These are phyloP conservation scores for Russula compacta DNA, from an alignment of 768 basidiomycete species.

Conservation along the genomic window DNA sequence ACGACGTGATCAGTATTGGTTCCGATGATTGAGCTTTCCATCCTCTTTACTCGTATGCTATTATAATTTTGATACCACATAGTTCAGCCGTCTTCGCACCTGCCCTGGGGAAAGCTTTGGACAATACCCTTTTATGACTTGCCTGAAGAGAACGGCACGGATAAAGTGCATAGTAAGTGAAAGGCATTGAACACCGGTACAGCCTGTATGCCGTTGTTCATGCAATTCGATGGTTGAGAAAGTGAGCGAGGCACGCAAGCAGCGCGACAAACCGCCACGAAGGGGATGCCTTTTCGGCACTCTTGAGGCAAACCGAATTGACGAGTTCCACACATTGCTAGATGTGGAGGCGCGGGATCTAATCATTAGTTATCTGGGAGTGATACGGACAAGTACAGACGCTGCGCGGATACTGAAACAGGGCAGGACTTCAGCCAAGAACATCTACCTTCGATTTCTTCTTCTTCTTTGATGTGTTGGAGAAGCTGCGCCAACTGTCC, in stretches of 20 bases:
- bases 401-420: neutral
- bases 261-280: neutral
- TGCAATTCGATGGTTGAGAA: neutral
- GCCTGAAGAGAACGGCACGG: neutral
- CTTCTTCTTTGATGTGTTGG: conserved; percentile 66
- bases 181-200: neutral
- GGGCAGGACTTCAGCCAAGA: conserved; percentile 40
- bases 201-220: neutral
- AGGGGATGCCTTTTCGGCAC: neutral
- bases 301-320: neutral
- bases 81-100: neutral
- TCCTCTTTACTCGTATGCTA: neutral
- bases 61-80: neutral
- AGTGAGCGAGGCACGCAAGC: neutral
- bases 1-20: conserved; percentile 16
- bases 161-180: neutral
- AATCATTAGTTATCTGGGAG: conserved; percentile 10
- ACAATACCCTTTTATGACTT: neutral
- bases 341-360: neutral
- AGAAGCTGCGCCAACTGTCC: conserved; percentile 74
- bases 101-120: neutral
- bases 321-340: neutral
- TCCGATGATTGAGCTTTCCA: conserved; percentile 4
- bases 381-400: conserved; percentile 14
- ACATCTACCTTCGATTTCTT: conserved; percentile 63